These are phyloP conservation scores for Hypoxylon sp. DNA, from an alignment of 2,329 filamentous ascomycete genomes.

Conservation along the genomic window DNA sequence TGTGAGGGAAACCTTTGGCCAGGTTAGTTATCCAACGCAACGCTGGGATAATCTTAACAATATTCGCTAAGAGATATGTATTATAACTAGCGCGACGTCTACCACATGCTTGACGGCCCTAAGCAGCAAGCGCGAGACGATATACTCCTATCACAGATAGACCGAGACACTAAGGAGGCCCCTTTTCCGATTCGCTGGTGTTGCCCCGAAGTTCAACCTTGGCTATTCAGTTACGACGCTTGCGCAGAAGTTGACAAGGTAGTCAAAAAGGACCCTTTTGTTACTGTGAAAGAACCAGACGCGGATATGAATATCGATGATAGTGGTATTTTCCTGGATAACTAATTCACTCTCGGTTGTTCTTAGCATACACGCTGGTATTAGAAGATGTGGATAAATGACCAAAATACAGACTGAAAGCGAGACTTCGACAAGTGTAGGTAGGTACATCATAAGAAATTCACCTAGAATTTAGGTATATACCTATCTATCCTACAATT, in stretches of 20 bases:
- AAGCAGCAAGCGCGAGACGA: constrained; percentile 71
- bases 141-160: constrained; percentile 69
- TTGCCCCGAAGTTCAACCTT: constrained; percentile 73
- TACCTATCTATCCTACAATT: not conserved
- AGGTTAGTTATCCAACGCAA: constrained; percentile 43
- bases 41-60: not conserved
- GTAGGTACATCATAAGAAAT: too few relatives aligned
- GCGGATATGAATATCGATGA: not conserved
- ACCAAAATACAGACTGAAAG: too few relatives aligned
- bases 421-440: too few relatives aligned
- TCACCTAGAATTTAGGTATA: not conserved
- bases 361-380: too few relatives aligned
- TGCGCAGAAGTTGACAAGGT: constrained; percentile 66
- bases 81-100: constrained; percentile 62
- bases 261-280: constrained; percentile 45
- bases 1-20: constrained; percentile 73
- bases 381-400: too few relatives aligned
- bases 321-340: not conserved
- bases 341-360: not conserved
- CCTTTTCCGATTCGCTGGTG: constrained; percentile 76
- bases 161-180: constrained; percentile 62
- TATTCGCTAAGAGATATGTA: constrained; percentile 1
- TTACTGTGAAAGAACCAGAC: not conserved
- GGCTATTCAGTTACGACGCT: constrained; percentile 76
- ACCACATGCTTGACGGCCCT: constrained; percentile 68